Evolutionary conservation across 306 rosid species (phyloP), one percentile per base, ranked within the genome.

Genomic region (Lablab purpureus): DNA sequence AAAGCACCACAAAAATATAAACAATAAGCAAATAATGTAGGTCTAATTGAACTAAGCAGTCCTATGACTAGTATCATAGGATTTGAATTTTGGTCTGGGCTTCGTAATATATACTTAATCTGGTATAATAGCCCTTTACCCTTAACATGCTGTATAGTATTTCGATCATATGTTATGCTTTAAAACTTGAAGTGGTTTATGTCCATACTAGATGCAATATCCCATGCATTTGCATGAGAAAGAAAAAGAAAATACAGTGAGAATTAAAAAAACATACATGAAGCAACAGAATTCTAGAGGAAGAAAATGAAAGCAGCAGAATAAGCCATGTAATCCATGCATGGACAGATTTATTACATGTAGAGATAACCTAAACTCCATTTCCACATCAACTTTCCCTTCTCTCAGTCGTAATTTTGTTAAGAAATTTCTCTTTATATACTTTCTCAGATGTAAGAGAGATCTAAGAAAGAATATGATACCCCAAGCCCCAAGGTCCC

Each of bases 1-100:
- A 63, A 85, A 73, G 43, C 65, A 50, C 36, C 64, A 52, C 63
- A 74, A 51, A 74, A 74, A 68, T 76, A 66, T 21, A 19, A 28
- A 72, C 67, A 49, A 66, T 58, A 71, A 76, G 32, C 74, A 17
- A 67, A 25, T 21, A 15, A 73, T 46, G 47, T 47, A 55, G 67
- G 28, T 64, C 50, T 64, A 27, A 27, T 64, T 80, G 40, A 37
- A 50, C 14, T 52, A 36, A 32, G 51, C 19, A 23, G 56, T 63
- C 67, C 25, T 43, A 72, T 59, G n/a, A 71, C 55, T 71, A 62
- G 58, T 52, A 60, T 49, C 22, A 49, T 62, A 32, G 32, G 47
- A 50, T 27, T 64, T 52, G 25, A 43, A 65, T 28, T 25, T 59
- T 46, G 28, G 68, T 45, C 19, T 68, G 51, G 65, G 62, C 70